A percentile compares a stretch with the other conserved stretches of the same genome.
Evolutionary conservation across 2,329 filamentous ascomycete genomes (phyloP).

Genomic region (Penicillium sp.): DNA sequence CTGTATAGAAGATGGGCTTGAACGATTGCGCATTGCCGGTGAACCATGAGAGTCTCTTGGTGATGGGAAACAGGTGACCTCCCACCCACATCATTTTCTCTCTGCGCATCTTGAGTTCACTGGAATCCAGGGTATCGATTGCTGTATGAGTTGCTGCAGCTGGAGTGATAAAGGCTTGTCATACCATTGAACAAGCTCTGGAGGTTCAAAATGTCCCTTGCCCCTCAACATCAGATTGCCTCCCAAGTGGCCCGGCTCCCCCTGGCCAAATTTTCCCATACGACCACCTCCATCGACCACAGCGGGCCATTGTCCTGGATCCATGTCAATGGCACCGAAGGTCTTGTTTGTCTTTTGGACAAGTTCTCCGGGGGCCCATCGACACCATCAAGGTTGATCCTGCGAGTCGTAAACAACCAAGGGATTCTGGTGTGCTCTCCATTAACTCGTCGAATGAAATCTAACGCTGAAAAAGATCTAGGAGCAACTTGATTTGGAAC

Average conservation of each 20-base stretch:
- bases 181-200: background rate
- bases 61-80: background rate
- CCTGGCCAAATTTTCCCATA: slow-evolving; percentile 47
- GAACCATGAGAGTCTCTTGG: background rate
- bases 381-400: slow-evolving; percentile 16
- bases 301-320: slow-evolving; percentile 44
- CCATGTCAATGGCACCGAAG: slow-evolving; percentile 40
- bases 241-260: slow-evolving; percentile 24
- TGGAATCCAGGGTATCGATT: background rate
- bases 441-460: background rate
- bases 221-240: slow-evolving; percentile 1
- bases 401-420: slow-evolving; percentile 37
- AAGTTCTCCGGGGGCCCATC: slow-evolving; percentile 14
- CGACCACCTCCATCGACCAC: slow-evolving; percentile 37
- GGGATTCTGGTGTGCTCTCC: slow-evolving; percentile 35
- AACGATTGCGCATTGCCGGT: too few relatives aligned
- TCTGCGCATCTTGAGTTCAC: background rate
- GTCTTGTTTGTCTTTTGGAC: slow-evolving; percentile 39
- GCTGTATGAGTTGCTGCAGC: background rate
- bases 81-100: background rate
- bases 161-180: background rate
- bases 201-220: background rate
- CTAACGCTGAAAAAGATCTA: slow-evolving; percentile 16
- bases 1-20: too few relatives aligned
- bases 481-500: slow-evolving; percentile 44